Percentiles rank a stretch among this genome's conserved stretches.
phyloP scores from a whole-genome alignment of 2,329 filamentous ascomycete genomes.

The Davidsoniella australis region DNA sequence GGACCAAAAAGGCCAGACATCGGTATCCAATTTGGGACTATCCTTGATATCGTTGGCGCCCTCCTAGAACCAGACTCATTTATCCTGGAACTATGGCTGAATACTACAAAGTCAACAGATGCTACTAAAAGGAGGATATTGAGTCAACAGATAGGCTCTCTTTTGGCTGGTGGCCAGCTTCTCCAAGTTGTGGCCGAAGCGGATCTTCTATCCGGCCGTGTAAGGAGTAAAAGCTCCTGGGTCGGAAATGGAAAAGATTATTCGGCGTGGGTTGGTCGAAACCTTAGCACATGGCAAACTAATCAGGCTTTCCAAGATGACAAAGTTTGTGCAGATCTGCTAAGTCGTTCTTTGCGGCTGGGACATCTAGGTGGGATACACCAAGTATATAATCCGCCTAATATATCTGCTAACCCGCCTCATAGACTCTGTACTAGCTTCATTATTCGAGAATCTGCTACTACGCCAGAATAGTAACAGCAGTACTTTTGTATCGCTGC shows the following conservation, averaged over 20 bases:
- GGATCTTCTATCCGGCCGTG: constrained; percentile 14
- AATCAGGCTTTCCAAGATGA: constrained; percentile 19
- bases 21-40: constrained; percentile 26
- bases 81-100: constrained; percentile 11
- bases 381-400: background rate
- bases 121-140: constrained; percentile 20
- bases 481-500: constrained; percentile 17
- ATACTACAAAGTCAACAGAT: constrained; percentile 12
- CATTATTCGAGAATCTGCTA: constrained; percentile 23
- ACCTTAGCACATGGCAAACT: constrained; percentile 33
- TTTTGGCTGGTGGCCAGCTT: constrained; percentile 32
- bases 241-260: constrained; percentile 47
- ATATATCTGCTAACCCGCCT: background rate
- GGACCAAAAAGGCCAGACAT: constrained; percentile 25
- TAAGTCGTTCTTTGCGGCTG: constrained; percentile 46
- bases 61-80: constrained; percentile 3
- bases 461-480: constrained; percentile 17
- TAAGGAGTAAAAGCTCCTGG: constrained; percentile 29
- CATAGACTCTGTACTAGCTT: constrained; percentile 7
- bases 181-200: constrained; percentile 38
- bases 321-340: constrained; percentile 29
- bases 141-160: constrained; percentile 26
- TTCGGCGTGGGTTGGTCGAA: constrained; percentile 52
- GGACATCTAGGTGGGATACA: constrained; percentile 48
- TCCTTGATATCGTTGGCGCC: constrained; percentile 27